Percentiles rank a stretch among this genome's conserved stretches.
Conservation (phyloP, 345 rosid species). For the Anacardium occidentale region DNA sequence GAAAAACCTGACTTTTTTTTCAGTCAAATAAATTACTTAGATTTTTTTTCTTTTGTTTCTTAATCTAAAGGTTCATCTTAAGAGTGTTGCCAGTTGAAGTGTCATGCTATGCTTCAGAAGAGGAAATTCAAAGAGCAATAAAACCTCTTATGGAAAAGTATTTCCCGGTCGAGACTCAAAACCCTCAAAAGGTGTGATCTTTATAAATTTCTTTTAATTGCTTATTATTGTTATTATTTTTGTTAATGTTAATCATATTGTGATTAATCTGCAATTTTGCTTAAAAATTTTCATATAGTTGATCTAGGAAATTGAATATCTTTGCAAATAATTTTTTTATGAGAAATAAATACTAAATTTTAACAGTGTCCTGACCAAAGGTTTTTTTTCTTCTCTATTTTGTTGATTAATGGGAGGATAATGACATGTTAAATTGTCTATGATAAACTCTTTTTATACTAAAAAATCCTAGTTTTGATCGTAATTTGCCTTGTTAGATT, state of each 20-base stretch:
- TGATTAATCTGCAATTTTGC: background rate
- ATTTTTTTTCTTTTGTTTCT: background rate
- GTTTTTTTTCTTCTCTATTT: background rate
- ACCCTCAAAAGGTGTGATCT: conserved; percentile 57
- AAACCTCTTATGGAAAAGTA: conserved; percentile 63
- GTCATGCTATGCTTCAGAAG: conserved; percentile 93
- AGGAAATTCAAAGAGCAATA: conserved; percentile 82
- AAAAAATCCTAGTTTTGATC: background rate
- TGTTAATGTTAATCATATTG: background rate
- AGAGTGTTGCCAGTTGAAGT: conserved; percentile 88
- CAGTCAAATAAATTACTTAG: conserved; percentile 5
- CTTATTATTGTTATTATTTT: background rate
- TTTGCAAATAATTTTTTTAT: background rate
- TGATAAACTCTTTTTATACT: background rate
- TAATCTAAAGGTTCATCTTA: conserved; percentile 61
- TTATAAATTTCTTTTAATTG: conserved; percentile 3
- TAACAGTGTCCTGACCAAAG: background rate
- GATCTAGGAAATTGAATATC: no score
- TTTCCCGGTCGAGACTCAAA: conserved; percentile 71
- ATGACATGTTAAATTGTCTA: background rate
- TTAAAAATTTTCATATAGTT: no score
- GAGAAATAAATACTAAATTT: background rate
- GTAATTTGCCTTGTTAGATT: background rate
- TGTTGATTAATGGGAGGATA: background rate
- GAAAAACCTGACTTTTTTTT: background rate